A percentile compares a stretch with the other conserved stretches of the same genome.
phyloP scores from a whole-genome alignment of 805 yeast species.

The Zygotorulaspora florentina region DNA sequence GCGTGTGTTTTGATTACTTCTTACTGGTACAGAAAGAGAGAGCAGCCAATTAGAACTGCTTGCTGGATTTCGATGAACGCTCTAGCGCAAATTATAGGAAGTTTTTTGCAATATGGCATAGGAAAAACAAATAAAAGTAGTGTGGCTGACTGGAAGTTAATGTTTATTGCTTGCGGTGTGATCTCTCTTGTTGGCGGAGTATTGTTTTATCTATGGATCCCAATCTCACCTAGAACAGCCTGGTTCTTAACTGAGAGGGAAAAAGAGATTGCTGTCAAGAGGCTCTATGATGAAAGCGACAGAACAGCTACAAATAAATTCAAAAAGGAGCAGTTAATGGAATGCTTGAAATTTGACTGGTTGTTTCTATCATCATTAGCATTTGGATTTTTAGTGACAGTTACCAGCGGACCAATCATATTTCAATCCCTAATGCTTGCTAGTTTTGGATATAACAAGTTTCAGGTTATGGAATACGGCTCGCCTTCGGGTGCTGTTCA shows the following conservation, averaged over 20 bases:
- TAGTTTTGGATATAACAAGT: conserved; percentile 7
- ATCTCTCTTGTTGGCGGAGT: conserved; percentile 46
- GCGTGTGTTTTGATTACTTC: conserved; percentile 43
- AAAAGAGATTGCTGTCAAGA: conserved; percentile 37
- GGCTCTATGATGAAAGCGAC: conserved; percentile 41
- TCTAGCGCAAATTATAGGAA: conserved; percentile 43
- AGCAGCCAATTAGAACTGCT: conserved; percentile 36
- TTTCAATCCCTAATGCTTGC: conserved; percentile 7
- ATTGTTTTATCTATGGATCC: conserved; percentile 40
- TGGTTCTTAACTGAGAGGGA: conserved; percentile 41
- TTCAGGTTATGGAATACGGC: conserved; percentile 3
- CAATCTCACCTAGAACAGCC: conserved; percentile 42
- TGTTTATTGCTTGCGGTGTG: conserved; percentile 49
- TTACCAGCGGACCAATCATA: conserved; percentile 5
- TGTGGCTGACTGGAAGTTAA: conserved; percentile 47
- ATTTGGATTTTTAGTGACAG: conserved; percentile 7
- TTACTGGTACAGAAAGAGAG: conserved; percentile 44
- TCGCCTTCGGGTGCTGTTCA: conserved; percentile 12
- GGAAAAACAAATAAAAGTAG: conserved; percentile 26
- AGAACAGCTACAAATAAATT: conserved; percentile 45
- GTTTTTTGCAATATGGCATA: conserved; percentile 47
- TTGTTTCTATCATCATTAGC: conserved; percentile 1
- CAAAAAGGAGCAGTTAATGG: conserved; percentile 43
- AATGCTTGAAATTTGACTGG: conserved; percentile 31
- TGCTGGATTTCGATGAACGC: conserved; percentile 44